Base-by-base conservation (phyloP, 495 filamentous ascomycete genomes). In the Cairneyella variabilis region DNA sequence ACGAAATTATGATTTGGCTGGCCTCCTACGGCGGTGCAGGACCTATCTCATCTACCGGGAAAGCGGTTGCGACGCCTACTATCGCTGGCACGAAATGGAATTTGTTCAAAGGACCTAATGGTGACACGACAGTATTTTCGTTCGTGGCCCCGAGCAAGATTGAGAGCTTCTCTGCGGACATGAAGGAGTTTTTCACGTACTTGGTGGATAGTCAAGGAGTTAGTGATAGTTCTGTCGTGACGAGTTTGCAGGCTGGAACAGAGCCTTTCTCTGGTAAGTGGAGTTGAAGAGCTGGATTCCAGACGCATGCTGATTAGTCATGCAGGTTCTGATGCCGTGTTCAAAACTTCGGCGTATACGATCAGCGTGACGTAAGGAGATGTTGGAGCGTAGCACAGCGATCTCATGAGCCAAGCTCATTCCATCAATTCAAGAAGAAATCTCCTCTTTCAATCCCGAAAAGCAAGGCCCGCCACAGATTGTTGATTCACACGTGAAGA, bases 1-100 rank as follows among this genome's bases (percentile, higher is more conserved):
- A 83, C 63, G 83, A 87, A 67, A 73, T 87, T 64, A 87, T 87
- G 83, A 71, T 87, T 58, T 87, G 84, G 83, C 74, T 86, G 17
- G 82, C 67, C 2, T 75, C 77, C 18, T 67, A 77, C 51, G 82
- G 80, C 23, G 80, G 78, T 45, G 80, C 83, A 7, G 79, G 77
- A 6, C 80, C 82, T 3, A 84, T 85, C 64, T 82, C 78, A 9
- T 73, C 72, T 20, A 78, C 71, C 12, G 79, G 79, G 47, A 30
- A 81, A 1, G 5, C 50, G 1, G 68, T 83, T 51, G 78, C 74
- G 3, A 79, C 72, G 0, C 64, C 71, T 3, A 77, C 62, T 23
- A 74, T 86, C 49, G 75, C 64, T 25, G 78, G 78, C 10, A 62
- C 63, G 20, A 59, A 49, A 11, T 84, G 78, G 74, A 70, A 76